phyloP scores from a whole-genome alignment of 1,284 basidiomycete genomes.

The Leucoagaricus sp. region DNA sequence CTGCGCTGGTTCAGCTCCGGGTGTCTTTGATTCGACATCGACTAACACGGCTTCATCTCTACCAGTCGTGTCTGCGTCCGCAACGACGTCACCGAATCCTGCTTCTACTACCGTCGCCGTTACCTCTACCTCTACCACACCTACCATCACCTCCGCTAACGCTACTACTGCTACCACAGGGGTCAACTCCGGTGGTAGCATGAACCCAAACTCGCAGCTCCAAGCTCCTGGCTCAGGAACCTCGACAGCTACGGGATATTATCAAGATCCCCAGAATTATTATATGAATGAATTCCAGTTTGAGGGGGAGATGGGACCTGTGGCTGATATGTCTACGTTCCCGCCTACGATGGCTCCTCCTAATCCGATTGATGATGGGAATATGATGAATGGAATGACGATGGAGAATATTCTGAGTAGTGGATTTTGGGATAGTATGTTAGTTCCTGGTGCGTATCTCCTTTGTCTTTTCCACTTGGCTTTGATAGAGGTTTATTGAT shows the following conservation, averaged over 20 bases:
- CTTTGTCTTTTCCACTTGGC: constrained; percentile 10
- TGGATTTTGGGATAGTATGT: constrained; percentile 82
- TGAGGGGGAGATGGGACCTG: constrained; percentile 79
- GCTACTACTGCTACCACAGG: neutral
- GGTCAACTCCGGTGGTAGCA: neutral
- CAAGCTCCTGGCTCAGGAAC: neutral
- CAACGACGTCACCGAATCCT: neutral
- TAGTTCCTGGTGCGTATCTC: constrained; percentile 69
- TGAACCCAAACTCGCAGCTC: neutral
- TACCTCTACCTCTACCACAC: neutral
- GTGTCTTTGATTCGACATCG: neutral
- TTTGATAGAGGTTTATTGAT: neutral
- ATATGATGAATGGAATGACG: constrained; percentile 50
- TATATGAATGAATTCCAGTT: constrained; percentile 61
- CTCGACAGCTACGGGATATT: constrained; percentile 1
- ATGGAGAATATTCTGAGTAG: constrained; percentile 80
- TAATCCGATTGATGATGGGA: constrained; percentile 41
- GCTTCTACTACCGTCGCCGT: neutral
- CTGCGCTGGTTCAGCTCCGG: neutral
- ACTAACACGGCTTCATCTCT: neutral
- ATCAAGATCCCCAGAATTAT: constrained; percentile 24
- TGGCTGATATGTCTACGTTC: constrained; percentile 76
- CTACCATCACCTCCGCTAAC: constrained; percentile 14
- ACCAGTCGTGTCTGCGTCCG: neutral
- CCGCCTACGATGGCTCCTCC: constrained; percentile 76